Conservation (phyloP, 306 rosid species). For the Trichosanthes truncata region DNA sequence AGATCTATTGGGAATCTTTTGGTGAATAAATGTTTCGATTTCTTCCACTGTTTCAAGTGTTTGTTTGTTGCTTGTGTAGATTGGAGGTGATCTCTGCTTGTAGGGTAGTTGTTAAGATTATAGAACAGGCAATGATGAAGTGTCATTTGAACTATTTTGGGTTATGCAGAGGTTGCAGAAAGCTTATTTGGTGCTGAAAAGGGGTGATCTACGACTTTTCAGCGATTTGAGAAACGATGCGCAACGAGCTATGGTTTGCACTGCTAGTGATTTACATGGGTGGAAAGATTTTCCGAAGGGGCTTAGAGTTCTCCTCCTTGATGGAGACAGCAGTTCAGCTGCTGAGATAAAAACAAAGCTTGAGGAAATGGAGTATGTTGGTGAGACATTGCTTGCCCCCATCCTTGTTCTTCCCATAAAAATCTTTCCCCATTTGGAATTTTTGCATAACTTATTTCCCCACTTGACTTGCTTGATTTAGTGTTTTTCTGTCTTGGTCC, state of each 20-base stretch:
- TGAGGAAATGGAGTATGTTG: constrained; percentile 79
- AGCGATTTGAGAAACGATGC: constrained; percentile 74
- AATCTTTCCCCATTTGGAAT: constrained; percentile 1
- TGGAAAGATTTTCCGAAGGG: constrained; percentile 98
- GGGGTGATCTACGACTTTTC: constrained; percentile 21
- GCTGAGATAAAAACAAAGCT: constrained; percentile 64
- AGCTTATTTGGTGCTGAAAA: constrained; percentile 22
- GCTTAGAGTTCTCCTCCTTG: constrained; percentile 86
- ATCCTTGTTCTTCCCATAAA: constrained; percentile 18
- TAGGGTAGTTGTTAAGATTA: not conserved
- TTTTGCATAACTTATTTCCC: not conserved
- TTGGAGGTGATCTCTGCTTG: not conserved
- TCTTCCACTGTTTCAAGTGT: not conserved
- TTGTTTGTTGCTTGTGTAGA: not conserved
- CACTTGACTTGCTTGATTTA: constrained; percentile 2
- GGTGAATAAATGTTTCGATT: not conserved
- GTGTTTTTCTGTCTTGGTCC: constrained; percentile 1
- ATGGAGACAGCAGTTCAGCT: constrained; percentile 61
- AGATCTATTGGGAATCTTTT: not conserved
- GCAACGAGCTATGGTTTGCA: constrained; percentile 99
- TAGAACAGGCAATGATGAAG: not conserved
- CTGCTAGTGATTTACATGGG: constrained; percentile 76
- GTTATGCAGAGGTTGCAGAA: not conserved
- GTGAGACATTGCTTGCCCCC: constrained; percentile 22
- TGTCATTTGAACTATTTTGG: constrained; percentile 2